Evolutionary conservation across 306 rosid genomes (phyloP).

Genomic region (Quercus mongolica): DNA sequence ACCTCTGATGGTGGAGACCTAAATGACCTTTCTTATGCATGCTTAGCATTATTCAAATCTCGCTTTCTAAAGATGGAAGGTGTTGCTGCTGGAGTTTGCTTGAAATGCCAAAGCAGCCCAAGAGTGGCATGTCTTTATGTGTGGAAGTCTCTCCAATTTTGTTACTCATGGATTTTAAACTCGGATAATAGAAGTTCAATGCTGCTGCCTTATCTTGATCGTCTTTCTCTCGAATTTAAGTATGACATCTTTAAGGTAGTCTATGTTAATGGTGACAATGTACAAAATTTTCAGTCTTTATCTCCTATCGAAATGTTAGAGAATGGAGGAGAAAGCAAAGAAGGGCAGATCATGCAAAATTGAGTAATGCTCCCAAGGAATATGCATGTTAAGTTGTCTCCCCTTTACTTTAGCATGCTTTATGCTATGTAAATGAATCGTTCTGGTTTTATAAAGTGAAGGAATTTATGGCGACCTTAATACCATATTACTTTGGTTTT

Average conservation of each 20-base stretch:
- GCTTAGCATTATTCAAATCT: conserved; percentile 50
- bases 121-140: conserved; percentile 49
- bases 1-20: conserved; percentile 23
- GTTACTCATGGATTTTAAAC: conserved; percentile 66
- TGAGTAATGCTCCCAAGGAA: background rate
- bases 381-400: background rate
- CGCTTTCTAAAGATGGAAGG: conserved; percentile 55
- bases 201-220: conserved; percentile 64
- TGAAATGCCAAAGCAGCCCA: conserved; percentile 55
- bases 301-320: conserved; percentile 41
- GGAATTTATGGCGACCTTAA: background rate
- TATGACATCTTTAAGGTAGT: conserved; percentile 69
- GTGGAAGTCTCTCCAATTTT: conserved; percentile 67
- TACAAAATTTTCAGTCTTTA: conserved; percentile 24
- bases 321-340: conserved; percentile 35
- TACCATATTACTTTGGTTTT: background rate
- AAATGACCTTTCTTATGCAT: conserved; percentile 53
- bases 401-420: background rate
- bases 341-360: conserved; percentile 45
- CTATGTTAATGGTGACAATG: conserved; percentile 47
- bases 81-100: conserved; percentile 54
- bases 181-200: conserved; percentile 44
- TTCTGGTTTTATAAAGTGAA: background rate
- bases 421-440: background rate
- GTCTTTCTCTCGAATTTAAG: conserved; percentile 50